Evolutionary conservation across 2,329 filamentous ascomycete species (phyloP), one percentile per base, ranked within the genome.

Genomic region (Trichoderma sp.): DNA sequence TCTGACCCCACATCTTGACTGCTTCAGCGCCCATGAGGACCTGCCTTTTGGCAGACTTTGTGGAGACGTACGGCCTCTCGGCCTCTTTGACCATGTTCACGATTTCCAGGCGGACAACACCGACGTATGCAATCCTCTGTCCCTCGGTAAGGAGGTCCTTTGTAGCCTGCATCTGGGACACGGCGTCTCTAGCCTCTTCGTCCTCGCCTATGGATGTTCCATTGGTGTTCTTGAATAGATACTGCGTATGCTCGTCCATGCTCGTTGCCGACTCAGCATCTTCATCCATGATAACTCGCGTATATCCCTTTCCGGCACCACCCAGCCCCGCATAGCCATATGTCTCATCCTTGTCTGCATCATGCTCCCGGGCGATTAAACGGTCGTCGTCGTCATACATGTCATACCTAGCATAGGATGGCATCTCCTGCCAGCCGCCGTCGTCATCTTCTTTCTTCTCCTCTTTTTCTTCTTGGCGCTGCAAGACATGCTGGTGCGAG

Each of bases 201-300:
- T 72, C 71, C 19, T 94, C 92, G 42, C 89, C 90, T 25, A 83
- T 83, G 68, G 85, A 85, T 3, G 84, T 90, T 53, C 82, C 84
- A 64, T 84, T 84, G 15, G 84, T 80, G 69, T 93, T 89, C 72
- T 92, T 94, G 83, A 99, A 99, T 3, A 99, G 85, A 77, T 99
- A 99, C 67, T 93, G 89, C 0, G 95, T 99, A 74, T 98, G 94
- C 68, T 99, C 95, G 76, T 99, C 95, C 89, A 99, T 89, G 80
- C 94, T 98, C 4, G 93, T 99, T 58, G 91, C 91, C 32, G 94
- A 97, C 77, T 97, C 89, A 15, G 90, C 94, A 78, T 99, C 95
- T 71, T 99, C 95, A 73, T 99, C 95, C 73, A 97, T 86, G 70
- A 96, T 87, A n/a, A 99, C 93, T 58, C 93, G 87, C 0, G 95